Evolutionary conservation across 805 yeast species (phyloP).

Genomic region (Candida easanensis): DNA sequence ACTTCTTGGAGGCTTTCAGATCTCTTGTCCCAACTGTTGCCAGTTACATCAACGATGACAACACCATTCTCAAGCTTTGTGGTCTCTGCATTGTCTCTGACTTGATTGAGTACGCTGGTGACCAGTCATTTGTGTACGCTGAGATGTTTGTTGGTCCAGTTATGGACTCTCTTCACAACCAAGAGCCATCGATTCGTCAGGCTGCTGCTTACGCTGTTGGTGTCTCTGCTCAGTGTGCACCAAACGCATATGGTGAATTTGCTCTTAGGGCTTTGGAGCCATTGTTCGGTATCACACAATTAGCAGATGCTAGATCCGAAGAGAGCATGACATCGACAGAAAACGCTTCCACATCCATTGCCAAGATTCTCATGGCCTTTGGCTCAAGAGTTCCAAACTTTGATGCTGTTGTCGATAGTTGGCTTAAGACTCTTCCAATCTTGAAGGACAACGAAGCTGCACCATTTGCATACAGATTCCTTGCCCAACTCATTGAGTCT

Average conservation of each 20-base stretch:
- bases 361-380: slow-evolving; percentile 71
- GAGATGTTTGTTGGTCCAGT: slow-evolving; percentile 62
- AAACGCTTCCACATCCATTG: slow-evolving; percentile 76
- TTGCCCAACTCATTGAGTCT: slow-evolving; percentile 66
- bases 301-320: slow-evolving; percentile 82
- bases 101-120: slow-evolving; percentile 75
- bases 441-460: slow-evolving; percentile 87
- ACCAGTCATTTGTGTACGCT: slow-evolving; percentile 58
- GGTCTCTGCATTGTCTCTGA: slow-evolving; percentile 82
- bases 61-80: slow-evolving; percentile 66
- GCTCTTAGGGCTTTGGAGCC: slow-evolving; percentile 71
- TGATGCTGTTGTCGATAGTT: slow-evolving; percentile 60
- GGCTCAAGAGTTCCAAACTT: slow-evolving; percentile 59
- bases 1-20: slow-evolving; percentile 65
- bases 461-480: slow-evolving; percentile 72
- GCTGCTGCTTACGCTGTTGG: slow-evolving; percentile 86
- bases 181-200: slow-evolving; percentile 77
- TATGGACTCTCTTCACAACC: slow-evolving; percentile 61
- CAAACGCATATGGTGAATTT: slow-evolving; percentile 56
- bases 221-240: slow-evolving; percentile 80
- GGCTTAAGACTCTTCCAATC: slow-evolving; percentile 84
- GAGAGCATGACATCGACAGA: slow-evolving; percentile 88
- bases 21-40: slow-evolving; percentile 60
- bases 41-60: slow-evolving; percentile 60
- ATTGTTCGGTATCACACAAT: slow-evolving; percentile 65